Evolutionary conservation across 371 early-diverging fungal species (phyloP).

Genomic region (Phascolomyces articulosus): DNA sequence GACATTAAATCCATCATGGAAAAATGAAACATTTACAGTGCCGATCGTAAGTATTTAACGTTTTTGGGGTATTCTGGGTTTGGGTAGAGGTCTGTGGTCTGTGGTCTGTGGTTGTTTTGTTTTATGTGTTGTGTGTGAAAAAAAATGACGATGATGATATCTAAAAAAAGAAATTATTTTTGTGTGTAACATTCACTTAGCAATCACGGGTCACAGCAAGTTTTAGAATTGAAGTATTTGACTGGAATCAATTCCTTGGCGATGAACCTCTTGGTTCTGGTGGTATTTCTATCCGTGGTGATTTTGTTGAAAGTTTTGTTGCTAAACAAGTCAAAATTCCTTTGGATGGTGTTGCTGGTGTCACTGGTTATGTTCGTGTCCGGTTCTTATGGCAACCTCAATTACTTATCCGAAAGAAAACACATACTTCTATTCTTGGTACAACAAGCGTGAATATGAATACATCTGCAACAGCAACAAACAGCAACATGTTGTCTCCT

Average conservation of each 20-base stretch:
- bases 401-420: constrained; percentile 40
- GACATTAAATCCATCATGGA: constrained; percentile 82
- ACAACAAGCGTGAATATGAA: neutral
- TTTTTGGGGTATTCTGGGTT: no score
- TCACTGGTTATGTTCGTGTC: constrained; percentile 39
- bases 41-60: constrained; percentile 59
- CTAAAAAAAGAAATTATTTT: neutral
- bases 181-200: constrained; percentile 33
- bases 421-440: constrained; percentile 42
- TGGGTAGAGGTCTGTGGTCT: neutral
- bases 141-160: neutral
- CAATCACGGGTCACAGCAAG: constrained; percentile 60
- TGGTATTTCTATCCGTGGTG: constrained; percentile 45
- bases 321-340: constrained; percentile 40
- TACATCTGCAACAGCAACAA: constrained; percentile 4
- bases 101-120: no score
- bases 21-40: constrained; percentile 69
- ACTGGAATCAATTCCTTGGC: constrained; percentile 78
- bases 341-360: constrained; percentile 47
- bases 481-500: constrained; percentile 5
- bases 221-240: constrained; percentile 78
- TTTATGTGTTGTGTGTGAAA: neutral
- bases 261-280: constrained; percentile 55
- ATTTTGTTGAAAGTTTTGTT: constrained; percentile 43
- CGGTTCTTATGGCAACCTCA: constrained; percentile 52